Conservation (phyloP, 495 filamentous ascomycete genomes). For the Penicillium macrosclerotiorum region DNA sequence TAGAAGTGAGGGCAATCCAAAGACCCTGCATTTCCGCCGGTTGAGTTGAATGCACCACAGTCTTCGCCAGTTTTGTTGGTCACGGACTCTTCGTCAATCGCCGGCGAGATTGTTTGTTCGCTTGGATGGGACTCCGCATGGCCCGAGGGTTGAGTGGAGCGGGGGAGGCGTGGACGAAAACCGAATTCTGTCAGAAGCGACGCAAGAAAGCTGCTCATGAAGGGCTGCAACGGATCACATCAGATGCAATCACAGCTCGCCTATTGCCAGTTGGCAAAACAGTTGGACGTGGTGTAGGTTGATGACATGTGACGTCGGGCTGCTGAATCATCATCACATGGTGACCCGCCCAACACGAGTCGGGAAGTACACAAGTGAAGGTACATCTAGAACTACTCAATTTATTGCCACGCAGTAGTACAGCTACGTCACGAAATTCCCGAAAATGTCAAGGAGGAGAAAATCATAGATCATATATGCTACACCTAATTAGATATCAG, state of each 20-base stretch:
- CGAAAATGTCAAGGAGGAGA: too few relatives aligned
- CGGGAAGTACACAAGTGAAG: background rate
- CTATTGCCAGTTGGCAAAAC: background rate
- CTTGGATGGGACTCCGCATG: conserved; percentile 10
- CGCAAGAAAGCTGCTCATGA: conserved; percentile 71
- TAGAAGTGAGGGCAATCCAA: conserved; percentile 25
- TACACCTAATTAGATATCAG: too few relatives aligned
- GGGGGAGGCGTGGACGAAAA: conserved; percentile 69
- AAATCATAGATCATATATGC: too few relatives aligned
- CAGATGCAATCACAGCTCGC: conserved; percentile 8
- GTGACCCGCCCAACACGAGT: background rate
- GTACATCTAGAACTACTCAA: background rate
- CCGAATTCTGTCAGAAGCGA: conserved; percentile 77
- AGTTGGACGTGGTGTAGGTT: background rate
- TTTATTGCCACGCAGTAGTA: too few relatives aligned
- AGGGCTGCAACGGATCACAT: conserved; percentile 22
- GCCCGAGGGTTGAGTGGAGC: conserved; percentile 36
- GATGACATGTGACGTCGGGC: conserved; percentile 25
- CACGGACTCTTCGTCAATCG: conserved; percentile 6
- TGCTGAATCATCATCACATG: conserved; percentile 22
- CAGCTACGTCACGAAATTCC: too few relatives aligned
- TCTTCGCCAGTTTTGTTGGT: conserved; percentile 15
- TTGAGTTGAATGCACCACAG: background rate
- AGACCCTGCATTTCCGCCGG: conserved; percentile 23
- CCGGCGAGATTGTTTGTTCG: conserved; percentile 14